Conservation (phyloP, 140 eudicot genomes). For the Flaveria floridana region DNA sequence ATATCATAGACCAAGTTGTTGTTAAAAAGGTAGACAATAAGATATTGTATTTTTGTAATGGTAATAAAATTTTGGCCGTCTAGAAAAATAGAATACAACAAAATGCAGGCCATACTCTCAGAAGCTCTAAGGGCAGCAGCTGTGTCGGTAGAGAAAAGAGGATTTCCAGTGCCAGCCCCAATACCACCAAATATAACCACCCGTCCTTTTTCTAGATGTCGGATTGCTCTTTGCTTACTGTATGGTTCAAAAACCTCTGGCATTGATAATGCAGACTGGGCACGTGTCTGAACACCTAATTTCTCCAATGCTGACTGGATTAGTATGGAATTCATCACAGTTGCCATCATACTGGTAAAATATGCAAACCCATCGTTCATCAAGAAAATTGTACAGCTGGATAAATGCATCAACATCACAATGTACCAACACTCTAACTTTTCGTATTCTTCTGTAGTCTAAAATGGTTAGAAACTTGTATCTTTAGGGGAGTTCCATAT, state of each 20-base stretch:
- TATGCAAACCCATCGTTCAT: conserved; percentile 23
- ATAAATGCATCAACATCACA: conserved; percentile 14
- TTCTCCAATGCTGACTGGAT: conserved; percentile 93
- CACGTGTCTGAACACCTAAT: conserved; percentile 74
- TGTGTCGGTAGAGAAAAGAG: conserved; percentile 90
- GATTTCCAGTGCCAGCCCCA: conserved; percentile 92
- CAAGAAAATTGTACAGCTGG: conserved; percentile 20
- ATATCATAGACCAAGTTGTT: conserved; percentile 1
- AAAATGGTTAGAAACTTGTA: not conserved
- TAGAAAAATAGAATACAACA: conserved; percentile 1
- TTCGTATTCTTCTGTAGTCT: not conserved
- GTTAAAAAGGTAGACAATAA: not conserved
- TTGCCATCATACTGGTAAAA: conserved; percentile 86
- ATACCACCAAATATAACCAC: conserved; percentile 95
- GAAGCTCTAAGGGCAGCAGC: conserved; percentile 98
- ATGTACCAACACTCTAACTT: not conserved
- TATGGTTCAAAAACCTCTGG: conserved; percentile 89
- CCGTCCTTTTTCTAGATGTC: conserved; percentile 91
- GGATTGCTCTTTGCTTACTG: conserved; percentile 72
- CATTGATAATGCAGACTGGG: conserved; percentile 73
- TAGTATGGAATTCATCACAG: conserved; percentile 87
- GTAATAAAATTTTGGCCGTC: not conserved
- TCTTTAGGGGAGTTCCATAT: not conserved
- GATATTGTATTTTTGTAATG: not conserved
- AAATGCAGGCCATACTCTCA: conserved; percentile 51